These are phyloP conservation scores for Aquilaria malaccensis DNA, from an alignment of 345 rosid species.

Conservation along the genomic window DNA sequence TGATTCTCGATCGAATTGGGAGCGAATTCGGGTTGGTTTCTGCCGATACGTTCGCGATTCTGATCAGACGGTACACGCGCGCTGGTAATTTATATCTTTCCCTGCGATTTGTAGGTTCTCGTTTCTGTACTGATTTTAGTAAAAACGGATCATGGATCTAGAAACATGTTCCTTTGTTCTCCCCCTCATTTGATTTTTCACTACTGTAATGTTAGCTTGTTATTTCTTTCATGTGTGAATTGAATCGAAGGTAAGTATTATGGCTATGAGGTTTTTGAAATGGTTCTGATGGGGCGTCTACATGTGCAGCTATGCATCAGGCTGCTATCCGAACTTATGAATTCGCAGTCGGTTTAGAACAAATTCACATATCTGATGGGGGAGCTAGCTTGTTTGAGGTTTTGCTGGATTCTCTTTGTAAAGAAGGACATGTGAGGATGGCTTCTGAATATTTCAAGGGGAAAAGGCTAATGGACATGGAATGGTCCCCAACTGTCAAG, in stretches of 20 bases:
- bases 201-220: too few relatives aligned
- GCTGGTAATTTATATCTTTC: conserved; percentile 42
- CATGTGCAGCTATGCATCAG: conserved; percentile 49
- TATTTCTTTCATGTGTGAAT: too few relatives aligned
- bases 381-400: conserved; percentile 44
- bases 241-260: too few relatives aligned
- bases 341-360: conserved; percentile 36
- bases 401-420: conserved; percentile 77
- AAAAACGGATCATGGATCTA: too few relatives aligned
- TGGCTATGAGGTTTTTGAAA: too few relatives aligned
- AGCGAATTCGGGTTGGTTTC: conserved; percentile 41
- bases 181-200: too few relatives aligned
- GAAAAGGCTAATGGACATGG: conserved; percentile 22
- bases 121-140: too few relatives aligned
- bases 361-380: conserved; percentile 22
- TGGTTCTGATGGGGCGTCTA: background rate
- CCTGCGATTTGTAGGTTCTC: too few relatives aligned
- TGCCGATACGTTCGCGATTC: conserved; percentile 45
- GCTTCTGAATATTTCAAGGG: conserved; percentile 43
- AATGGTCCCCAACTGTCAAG: conserved; percentile 54
- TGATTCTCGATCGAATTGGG: conserved; percentile 46
- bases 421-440: conserved; percentile 62
- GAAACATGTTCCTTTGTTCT: too few relatives aligned
- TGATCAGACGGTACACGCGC: conserved; percentile 78
- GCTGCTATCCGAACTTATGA: conserved; percentile 68